Evolutionary conservation across 805 yeast species (phyloP).

Genomic region (Yarrowia divulgata): DNA sequence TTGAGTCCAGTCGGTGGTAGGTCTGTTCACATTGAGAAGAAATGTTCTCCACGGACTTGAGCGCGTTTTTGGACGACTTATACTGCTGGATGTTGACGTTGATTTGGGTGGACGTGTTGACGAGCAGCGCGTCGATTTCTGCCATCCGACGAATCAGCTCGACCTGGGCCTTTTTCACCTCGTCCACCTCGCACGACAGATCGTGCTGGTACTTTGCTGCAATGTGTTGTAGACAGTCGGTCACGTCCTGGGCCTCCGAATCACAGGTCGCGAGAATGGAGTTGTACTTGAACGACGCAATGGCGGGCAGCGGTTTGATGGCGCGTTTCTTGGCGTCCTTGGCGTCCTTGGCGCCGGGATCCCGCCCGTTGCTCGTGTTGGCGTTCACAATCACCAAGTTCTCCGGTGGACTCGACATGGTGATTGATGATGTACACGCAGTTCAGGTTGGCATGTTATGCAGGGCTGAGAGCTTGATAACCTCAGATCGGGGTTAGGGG

Average conservation of each 20-base stretch:
- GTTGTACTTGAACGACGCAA: constrained; percentile 41
- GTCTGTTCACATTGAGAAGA: constrained; percentile 39
- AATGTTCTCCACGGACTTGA: constrained; percentile 40
- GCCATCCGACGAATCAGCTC: constrained; percentile 42
- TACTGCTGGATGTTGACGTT: constrained; percentile 35
- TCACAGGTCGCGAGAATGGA: constrained; percentile 40
- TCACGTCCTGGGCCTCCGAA: constrained; percentile 29
- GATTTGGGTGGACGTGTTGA: constrained; percentile 38
- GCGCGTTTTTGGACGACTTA: constrained; percentile 2
- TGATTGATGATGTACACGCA: neutral
- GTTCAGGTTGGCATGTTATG: neutral
- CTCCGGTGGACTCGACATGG: constrained; percentile 24
- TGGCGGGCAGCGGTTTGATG: constrained; percentile 37
- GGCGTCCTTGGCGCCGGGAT: neutral
- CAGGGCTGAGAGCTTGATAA: constrained; percentile 6
- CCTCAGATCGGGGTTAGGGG: neutral
- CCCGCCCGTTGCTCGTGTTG: neutral
- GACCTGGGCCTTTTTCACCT: constrained; percentile 41
- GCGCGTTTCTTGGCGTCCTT: constrained; percentile 1
- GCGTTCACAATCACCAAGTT: constrained; percentile 36
- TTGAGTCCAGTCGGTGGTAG: constrained; percentile 3
- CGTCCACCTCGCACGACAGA: constrained; percentile 42
- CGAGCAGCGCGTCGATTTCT: constrained; percentile 42
- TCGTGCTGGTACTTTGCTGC: constrained; percentile 41
- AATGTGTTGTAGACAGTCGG: constrained; percentile 35